Conservation (phyloP, 2,329 filamentous ascomycete genomes). For the Colletotrichum truncatum region DNA sequence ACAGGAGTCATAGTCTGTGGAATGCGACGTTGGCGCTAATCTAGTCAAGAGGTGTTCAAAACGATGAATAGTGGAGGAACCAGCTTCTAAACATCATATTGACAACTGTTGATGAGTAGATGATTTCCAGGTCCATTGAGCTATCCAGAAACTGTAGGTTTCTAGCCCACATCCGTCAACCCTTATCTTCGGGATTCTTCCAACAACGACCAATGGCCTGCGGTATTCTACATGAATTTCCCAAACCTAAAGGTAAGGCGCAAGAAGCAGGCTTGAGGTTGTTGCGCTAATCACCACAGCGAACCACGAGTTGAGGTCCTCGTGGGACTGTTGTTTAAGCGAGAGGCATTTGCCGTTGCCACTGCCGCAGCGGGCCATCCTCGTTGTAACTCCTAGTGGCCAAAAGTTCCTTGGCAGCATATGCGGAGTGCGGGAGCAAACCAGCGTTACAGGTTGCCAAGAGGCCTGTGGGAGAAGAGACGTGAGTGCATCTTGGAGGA, state of each 20-base stretch:
- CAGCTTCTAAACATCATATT: no score
- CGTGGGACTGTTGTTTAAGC: slow-evolving; percentile 50
- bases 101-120: no score
- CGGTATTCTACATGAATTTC: no score
- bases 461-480: neutral
- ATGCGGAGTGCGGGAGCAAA: neutral
- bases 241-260: no score
- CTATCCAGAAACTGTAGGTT: no score
- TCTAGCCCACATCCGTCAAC: no score
- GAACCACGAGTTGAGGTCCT: slow-evolving; percentile 46
- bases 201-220: slow-evolving; percentile 50
- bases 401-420: no score
- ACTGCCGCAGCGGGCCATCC: neutral
- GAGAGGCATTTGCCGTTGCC: neutral
- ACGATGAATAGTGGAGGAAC: neutral
- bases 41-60: neutral
- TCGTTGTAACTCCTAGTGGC: no score
- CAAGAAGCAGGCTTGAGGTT: slow-evolving; percentile 50
- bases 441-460: neutral
- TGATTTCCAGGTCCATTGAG: no score
- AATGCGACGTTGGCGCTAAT: slow-evolving; percentile 52
- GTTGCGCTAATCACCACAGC: slow-evolving; percentile 44
- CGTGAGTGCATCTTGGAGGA: neutral
- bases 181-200: slow-evolving; percentile 56
- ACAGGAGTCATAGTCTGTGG: no score